phyloP scores from a whole-genome alignment of 495 filamentous ascomycete species.

The Penicillium dipodomyicola region DNA sequence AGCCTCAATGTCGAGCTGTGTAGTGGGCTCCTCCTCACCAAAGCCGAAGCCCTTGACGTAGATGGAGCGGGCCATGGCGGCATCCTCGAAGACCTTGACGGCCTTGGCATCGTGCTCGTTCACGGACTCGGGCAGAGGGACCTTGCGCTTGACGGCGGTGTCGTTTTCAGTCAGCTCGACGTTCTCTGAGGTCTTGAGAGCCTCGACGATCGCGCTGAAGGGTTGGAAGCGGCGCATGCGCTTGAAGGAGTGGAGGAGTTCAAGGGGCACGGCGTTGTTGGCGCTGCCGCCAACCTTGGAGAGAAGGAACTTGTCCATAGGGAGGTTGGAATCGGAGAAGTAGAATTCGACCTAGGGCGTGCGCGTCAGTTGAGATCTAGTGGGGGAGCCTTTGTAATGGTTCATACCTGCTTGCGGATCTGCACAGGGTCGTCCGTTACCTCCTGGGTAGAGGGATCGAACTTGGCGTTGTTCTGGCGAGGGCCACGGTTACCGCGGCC shows the following conservation, averaged over 20 bases:
- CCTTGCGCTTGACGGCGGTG: constrained; percentile 72
- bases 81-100: constrained; percentile 56
- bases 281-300: constrained; percentile 66
- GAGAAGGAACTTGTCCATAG: constrained; percentile 82
- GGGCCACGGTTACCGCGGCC: constrained; percentile 21
- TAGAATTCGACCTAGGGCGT: constrained; percentile 86
- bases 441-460: constrained; percentile 59
- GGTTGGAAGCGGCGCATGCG: constrained; percentile 93
- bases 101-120: constrained; percentile 44
- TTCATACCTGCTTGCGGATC: constrained; percentile 72
- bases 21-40: constrained; percentile 69
- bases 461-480: constrained; percentile 54
- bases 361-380: constrained; percentile 6
- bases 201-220: constrained; percentile 73
- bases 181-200: constrained; percentile 67
- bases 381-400: not conserved
- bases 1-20: constrained; percentile 89
- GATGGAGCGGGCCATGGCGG: constrained; percentile 58
- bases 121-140: constrained; percentile 51
- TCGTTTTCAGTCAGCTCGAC: constrained; percentile 68
- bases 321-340: constrained; percentile 90
- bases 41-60: constrained; percentile 94
- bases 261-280: constrained; percentile 77
- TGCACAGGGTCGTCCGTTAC: constrained; percentile 69
- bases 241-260: constrained; percentile 76